Percentiles rank a stretch among this genome's conserved stretches.
Conservation (phyloP, 495 filamentous ascomycete genomes). For the Bacidia gigantensis region DNA sequence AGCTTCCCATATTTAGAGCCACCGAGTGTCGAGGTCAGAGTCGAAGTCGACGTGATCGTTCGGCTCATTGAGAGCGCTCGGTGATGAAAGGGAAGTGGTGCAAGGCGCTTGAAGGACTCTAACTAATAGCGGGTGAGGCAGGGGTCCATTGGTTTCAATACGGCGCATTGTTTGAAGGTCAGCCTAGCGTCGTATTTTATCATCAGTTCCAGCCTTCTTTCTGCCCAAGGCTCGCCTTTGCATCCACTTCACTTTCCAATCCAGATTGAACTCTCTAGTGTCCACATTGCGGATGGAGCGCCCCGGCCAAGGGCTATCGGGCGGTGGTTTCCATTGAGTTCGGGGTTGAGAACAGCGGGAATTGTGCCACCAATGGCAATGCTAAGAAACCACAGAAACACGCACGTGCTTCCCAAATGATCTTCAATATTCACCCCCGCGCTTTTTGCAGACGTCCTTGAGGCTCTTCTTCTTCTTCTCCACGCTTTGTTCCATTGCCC, state of each 20-base stretch:
- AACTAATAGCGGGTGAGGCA: not conserved
- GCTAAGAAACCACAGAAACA: no score
- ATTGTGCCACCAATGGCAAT: not conserved
- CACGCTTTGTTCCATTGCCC: not conserved
- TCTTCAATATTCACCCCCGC: not conserved
- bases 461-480: no score
- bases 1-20: conserved; percentile 16
- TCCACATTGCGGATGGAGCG: no score
- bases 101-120: not conserved
- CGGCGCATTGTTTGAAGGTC: not conserved
- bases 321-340: no score
- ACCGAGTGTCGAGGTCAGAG: not conserved
- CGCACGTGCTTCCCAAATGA: not conserved
- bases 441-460: not conserved
- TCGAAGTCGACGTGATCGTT: conserved; percentile 4
- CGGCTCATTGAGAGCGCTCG: conserved; percentile 10
- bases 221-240: not conserved
- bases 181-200: not conserved
- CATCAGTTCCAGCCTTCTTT: no score
- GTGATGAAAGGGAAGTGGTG: not conserved
- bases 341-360: no score
- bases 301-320: no score
- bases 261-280: no score
- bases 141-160: not conserved
- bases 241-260: not conserved